Conservation (phyloP, 257 asterid species). For the Cinchona pubescens region DNA sequence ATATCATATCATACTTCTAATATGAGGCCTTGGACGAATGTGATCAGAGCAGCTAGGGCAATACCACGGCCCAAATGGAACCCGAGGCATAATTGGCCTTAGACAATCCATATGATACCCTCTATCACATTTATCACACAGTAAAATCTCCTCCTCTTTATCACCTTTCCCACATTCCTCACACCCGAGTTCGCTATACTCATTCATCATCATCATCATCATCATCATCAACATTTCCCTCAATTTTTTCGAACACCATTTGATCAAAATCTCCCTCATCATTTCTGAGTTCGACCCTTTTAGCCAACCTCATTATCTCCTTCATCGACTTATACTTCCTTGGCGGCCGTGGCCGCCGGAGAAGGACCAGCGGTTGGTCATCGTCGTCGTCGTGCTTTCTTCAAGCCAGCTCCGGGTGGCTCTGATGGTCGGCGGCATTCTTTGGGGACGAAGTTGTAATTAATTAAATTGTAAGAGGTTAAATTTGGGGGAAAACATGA, state of each 20-base stretch:
- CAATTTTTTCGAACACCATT: background rate
- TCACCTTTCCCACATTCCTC: slow-evolving; percentile 79
- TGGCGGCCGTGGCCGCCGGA: slow-evolving; percentile 12
- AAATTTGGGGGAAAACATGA: slow-evolving; percentile 23
- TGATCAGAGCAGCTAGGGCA: slow-evolving; percentile 61
- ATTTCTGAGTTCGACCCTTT: slow-evolving; percentile 30
- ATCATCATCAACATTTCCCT: slow-evolving; percentile 7
- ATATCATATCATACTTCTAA: slow-evolving; percentile 44
- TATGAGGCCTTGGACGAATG: slow-evolving; percentile 34
- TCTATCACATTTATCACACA: slow-evolving; percentile 72
- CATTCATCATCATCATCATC: slow-evolving; percentile 24
- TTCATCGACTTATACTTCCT: slow-evolving; percentile 30
- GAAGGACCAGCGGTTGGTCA: slow-evolving; percentile 3
- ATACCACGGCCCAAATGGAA: slow-evolving; percentile 74
- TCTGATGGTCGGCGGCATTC: slow-evolving; percentile 15
- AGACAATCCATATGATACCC: slow-evolving; percentile 73
- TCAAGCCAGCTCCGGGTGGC: slow-evolving; percentile 2
- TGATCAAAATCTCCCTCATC: slow-evolving; percentile 20
- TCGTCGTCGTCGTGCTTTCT: slow-evolving; percentile 32
- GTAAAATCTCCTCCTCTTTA: slow-evolving; percentile 50
- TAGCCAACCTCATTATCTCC: slow-evolving; percentile 55
- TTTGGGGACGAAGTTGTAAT: slow-evolving; percentile 18
- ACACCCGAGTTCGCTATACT: slow-evolving; percentile 40
- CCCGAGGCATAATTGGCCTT: slow-evolving; percentile 69
- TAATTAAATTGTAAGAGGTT: slow-evolving; percentile 23